These are phyloP conservation scores for Groenewaldozyma salmanticensis DNA, from an alignment of 805 yeast genomes.

Conservation along the genomic window DNA sequence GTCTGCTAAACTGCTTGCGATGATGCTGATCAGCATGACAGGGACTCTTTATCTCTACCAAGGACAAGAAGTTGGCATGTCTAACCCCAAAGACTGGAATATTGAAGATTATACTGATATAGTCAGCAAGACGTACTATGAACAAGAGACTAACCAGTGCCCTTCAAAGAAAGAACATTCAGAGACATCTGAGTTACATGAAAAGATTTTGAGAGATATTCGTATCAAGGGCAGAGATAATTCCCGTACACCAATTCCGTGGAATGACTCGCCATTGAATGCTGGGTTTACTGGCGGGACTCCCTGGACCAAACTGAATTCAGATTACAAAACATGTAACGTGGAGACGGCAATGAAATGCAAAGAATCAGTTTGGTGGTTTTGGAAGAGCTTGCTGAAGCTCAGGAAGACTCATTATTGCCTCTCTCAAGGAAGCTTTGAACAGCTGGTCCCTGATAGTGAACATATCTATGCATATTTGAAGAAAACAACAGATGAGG, in stretches of 20 bases:
- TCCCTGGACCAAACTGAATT: slow-evolving; percentile 48
- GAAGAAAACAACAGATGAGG: not conserved
- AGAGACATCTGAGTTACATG: slow-evolving; percentile 3
- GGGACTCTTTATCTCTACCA: slow-evolving; percentile 50
- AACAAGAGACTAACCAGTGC: not conserved
- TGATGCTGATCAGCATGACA: slow-evolving; percentile 36
- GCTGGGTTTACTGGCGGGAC: slow-evolving; percentile 36
- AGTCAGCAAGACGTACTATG: slow-evolving; percentile 25
- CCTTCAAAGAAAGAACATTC: slow-evolving; percentile 3
- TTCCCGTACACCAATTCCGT: slow-evolving; percentile 49
- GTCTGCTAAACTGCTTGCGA: slow-evolving; percentile 30
- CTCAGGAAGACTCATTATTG: slow-evolving; percentile 37
- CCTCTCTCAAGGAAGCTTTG: slow-evolving; percentile 38
- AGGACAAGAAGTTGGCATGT: slow-evolving; percentile 54
- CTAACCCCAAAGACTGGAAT: slow-evolving; percentile 35
- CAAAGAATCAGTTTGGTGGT: slow-evolving; percentile 27
- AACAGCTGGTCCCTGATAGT: slow-evolving; percentile 34
- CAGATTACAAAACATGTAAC: slow-evolving; percentile 40
- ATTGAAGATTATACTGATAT: slow-evolving; percentile 43
- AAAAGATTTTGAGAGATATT: slow-evolving; percentile 8
- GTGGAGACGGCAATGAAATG: slow-evolving; percentile 37
- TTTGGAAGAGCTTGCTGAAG: slow-evolving; percentile 36
- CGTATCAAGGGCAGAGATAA: slow-evolving; percentile 38
- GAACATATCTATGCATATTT: slow-evolving; percentile 33
- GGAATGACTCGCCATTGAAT: slow-evolving; percentile 33